A percentile compares a stretch with the other conserved stretches of the same genome.
Evolutionary conservation across 805 yeast genomes (phyloP).

Genomic region (Saturnispora zaruensis): DNA sequence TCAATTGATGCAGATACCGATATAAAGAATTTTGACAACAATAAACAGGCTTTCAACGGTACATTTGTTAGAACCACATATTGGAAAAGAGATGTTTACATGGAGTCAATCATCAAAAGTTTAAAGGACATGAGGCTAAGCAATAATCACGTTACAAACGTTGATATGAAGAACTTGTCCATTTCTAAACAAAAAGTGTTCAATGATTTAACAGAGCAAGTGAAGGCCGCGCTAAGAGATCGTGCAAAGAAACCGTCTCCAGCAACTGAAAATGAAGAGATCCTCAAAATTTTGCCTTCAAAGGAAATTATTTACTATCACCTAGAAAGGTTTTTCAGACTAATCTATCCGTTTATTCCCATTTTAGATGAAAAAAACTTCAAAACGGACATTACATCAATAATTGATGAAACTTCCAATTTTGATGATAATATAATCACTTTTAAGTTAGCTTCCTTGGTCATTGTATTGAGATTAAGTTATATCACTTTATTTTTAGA

Average conservation of each 20-base stretch:
- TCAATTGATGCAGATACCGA: neutral
- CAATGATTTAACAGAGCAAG: slow-evolving; percentile 11
- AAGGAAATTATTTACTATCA: slow-evolving; percentile 31
- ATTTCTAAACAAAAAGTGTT: slow-evolving; percentile 5
- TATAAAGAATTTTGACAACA: neutral
- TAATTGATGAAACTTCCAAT: slow-evolving; percentile 20
- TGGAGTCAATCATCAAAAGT: neutral
- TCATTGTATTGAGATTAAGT: slow-evolving; percentile 24
- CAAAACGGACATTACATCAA: slow-evolving; percentile 25
- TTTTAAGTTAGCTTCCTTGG: slow-evolving; percentile 20
- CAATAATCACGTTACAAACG: neutral
- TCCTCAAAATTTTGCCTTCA: slow-evolving; percentile 21
- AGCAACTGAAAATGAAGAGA: neutral
- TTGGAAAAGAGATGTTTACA: slow-evolving; percentile 5
- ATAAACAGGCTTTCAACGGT: slow-evolving; percentile 1
- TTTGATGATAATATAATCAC: neutral
- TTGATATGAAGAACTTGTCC: neutral
- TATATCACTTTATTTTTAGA: slow-evolving; percentile 19
- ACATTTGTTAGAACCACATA: slow-evolving; percentile 2
- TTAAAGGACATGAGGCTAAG: neutral
- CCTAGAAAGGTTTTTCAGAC: slow-evolving; percentile 31
- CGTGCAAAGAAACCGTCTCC: neutral
- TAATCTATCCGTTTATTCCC: slow-evolving; percentile 40
- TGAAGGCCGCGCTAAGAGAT: neutral
- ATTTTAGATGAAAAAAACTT: slow-evolving; percentile 36